Evolutionary conservation across 2,329 filamentous ascomycete species (phyloP).

Genomic region (Venturia aucupariae): DNA sequence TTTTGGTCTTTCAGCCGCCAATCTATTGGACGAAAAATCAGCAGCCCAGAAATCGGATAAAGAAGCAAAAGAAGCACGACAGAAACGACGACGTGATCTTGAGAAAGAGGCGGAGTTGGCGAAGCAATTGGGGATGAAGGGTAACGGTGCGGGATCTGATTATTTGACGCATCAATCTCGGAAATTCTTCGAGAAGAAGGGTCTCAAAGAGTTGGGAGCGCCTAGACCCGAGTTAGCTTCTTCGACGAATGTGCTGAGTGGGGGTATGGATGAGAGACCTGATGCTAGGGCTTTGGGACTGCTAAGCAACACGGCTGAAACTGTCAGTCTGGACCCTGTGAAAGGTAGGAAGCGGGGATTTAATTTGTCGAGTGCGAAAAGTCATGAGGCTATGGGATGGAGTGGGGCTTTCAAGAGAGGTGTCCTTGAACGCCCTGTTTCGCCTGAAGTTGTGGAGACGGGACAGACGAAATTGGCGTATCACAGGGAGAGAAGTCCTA

Average conservation of each 20-base stretch:
- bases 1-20: slow-evolving; percentile 42
- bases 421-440: slow-evolving; percentile 28
- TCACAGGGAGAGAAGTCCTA: slow-evolving; percentile 19
- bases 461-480: slow-evolving; percentile 15
- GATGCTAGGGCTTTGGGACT: slow-evolving; percentile 34
- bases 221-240: slow-evolving; percentile 11
- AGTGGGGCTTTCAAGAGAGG: slow-evolving; percentile 35
- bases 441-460: slow-evolving; percentile 16
- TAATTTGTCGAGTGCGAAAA: slow-evolving; percentile 23
- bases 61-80: background rate
- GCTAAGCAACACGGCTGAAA: slow-evolving; percentile 34
- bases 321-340: slow-evolving; percentile 33
- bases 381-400: slow-evolving; percentile 37
- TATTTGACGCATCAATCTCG: slow-evolving; percentile 13
- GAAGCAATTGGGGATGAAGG: slow-evolving; percentile 47
- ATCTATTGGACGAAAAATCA: slow-evolving; percentile 53
- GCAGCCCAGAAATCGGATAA: slow-evolving; percentile 42
- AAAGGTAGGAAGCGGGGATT: slow-evolving; percentile 29
- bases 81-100: slow-evolving; percentile 46
- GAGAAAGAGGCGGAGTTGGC: slow-evolving; percentile 67
- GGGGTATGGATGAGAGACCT: slow-evolving; percentile 17
- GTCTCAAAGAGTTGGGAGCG: slow-evolving; percentile 17
- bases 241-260: slow-evolving; percentile 1
- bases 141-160: slow-evolving; percentile 6
- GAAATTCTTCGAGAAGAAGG: slow-evolving; percentile 16